Evolutionary conservation across 2,329 filamentous ascomycete species (phyloP).

Genomic region (Aureobasidium leucospermi): DNA sequence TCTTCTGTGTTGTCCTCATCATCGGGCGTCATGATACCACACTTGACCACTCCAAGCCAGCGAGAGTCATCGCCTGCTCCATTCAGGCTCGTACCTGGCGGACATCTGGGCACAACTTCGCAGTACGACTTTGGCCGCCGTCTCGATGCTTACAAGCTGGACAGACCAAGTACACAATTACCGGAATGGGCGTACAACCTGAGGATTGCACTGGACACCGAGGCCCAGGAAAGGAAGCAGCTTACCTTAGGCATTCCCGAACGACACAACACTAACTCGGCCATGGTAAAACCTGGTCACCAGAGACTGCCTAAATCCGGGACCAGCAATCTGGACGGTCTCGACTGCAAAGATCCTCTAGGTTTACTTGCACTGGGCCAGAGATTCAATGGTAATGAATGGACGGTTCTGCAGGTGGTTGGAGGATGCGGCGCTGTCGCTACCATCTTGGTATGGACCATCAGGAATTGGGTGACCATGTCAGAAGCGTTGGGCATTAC

Average conservation of each 20-base stretch:
- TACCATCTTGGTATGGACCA: slow-evolving; percentile 13
- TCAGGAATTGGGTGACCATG: slow-evolving; percentile 11
- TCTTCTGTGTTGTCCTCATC: slow-evolving; percentile 22
- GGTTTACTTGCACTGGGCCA: slow-evolving; percentile 62
- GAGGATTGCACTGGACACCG: slow-evolving; percentile 66
- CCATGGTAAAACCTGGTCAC: neutral
- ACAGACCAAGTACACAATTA: neutral
- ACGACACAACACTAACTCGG: neutral
- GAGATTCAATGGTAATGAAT: neutral
- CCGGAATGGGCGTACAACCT: slow-evolving; percentile 78
- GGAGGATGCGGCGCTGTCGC: slow-evolving; percentile 14
- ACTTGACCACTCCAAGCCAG: slow-evolving; percentile 1
- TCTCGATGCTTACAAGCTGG: neutral
- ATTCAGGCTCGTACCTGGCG: neutral
- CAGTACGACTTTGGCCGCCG: neutral
- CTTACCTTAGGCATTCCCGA: slow-evolving; percentile 53
- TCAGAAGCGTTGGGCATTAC: neutral
- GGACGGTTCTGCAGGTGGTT: slow-evolving; percentile 10
- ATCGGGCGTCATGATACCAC: slow-evolving; percentile 14
- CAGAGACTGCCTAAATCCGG: neutral
- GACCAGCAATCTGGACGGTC: neutral
- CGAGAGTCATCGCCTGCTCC: neutral
- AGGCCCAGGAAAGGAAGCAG: slow-evolving; percentile 38
- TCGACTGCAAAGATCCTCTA: slow-evolving; percentile 64
- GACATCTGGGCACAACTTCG: neutral